phyloP scores from a whole-genome alignment of 805 yeast species.

The Starmerella vaccinii region DNA sequence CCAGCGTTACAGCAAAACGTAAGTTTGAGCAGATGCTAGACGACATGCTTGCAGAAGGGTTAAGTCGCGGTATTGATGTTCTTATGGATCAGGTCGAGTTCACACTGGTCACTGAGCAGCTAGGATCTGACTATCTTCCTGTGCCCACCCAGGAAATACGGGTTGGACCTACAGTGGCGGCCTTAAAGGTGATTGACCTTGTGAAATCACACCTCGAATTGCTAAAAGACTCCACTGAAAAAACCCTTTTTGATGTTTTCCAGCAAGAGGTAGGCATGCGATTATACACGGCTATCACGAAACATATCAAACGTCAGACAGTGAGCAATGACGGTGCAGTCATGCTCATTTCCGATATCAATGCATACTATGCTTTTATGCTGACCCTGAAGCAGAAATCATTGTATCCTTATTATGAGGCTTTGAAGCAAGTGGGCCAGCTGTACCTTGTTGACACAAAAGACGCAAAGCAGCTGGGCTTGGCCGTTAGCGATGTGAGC shows the following conservation, averaged over 20 bases:
- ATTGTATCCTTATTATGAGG: conserved; percentile 63
- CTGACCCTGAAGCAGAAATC: conserved; percentile 40
- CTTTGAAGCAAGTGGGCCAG: conserved; percentile 77
- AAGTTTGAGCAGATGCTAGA: conserved; percentile 73
- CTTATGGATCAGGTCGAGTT: conserved; percentile 70
- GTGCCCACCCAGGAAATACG: conserved; percentile 21
- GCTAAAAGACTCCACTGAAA: conserved; percentile 73
- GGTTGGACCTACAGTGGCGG: conserved; percentile 49
- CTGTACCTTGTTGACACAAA: conserved; percentile 60
- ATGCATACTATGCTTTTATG: conserved; percentile 65
- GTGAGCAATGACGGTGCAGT: conserved; percentile 78
- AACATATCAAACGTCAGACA: conserved; percentile 60
- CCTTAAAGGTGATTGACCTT: conserved; percentile 49
- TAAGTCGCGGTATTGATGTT: conserved; percentile 85
- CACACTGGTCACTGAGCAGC: conserved; percentile 44
- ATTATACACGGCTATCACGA: conserved; percentile 64
- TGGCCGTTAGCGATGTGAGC: conserved; percentile 68
- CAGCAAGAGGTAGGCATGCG: conserved; percentile 90
- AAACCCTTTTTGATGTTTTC: conserved; percentile 78
- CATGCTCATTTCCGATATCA: conserved; percentile 69
- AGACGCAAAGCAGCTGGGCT: conserved; percentile 77
- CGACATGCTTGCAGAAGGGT: conserved; percentile 82
- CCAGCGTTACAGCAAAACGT: conserved; percentile 68
- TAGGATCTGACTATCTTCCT: conserved; percentile 57
- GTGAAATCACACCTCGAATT: conserved; percentile 62